Base-by-base conservation (phyloP, 257 asterid genomes). In the Coffea canephora region DNA sequence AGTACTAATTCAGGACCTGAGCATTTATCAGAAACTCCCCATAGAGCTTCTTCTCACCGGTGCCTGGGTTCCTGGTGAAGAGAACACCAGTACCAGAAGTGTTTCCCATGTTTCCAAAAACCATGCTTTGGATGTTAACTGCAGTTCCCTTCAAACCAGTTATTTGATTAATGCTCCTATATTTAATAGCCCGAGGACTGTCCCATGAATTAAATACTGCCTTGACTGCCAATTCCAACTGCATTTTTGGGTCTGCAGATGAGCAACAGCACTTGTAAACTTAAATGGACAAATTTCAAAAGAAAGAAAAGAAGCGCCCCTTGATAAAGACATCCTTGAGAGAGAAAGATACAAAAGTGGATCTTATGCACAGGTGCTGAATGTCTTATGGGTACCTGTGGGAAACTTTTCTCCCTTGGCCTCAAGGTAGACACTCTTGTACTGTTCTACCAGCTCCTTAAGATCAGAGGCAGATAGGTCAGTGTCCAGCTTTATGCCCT, bases 51-150 rank as follows among this genome's bases (percentile, higher is more conserved):
- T 92, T 93, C 77, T 95, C 99, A 0, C 99, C 98, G 0, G 99
- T 95, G 74, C 98, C 93, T 0, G 99, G 98, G 70, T 93, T 93
- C 86, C 99, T 86, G 39, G 99, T 95, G 78, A 95, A 95, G 61
- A 93, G 97, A 71, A 95, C 99, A 15, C 99, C 99, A 0, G 99
- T 95, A 49, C 99, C 99, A 0, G 99, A 93, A 57, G 97, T 95
- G 84, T 89, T 87, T 48, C 98, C 99, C 99, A 95, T 93, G 91
- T 95, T 95, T 64, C 99, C 99, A 45, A 93, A 95, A n/a, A 95
- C 99, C 99, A 95, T 95, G 73, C 93, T 88, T 84, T 95, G 98
- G 85, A 95, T 93, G 80, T 95, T 95, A 8, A 95, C 99, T 5
- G 97, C 99, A 73, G 99, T 95, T 61, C 99, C 99, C 85, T 88